A percentile compares a stretch with the other conserved stretches of the same genome.
These are phyloP conservation scores for Fusarium scirpi DNA, from an alignment of 2,329 filamentous ascomycete genomes.

Conservation along the genomic window DNA sequence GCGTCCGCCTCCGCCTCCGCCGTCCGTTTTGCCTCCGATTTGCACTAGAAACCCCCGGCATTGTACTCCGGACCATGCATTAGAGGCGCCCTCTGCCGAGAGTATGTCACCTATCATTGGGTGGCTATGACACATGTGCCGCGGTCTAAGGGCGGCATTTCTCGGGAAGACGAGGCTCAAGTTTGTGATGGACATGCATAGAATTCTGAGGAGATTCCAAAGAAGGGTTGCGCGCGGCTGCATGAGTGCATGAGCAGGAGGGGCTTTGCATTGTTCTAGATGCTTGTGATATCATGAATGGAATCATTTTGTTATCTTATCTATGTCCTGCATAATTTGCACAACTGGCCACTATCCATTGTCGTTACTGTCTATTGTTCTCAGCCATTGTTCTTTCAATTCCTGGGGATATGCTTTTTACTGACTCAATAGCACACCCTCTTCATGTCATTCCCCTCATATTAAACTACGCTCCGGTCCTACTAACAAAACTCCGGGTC, in stretches of 20 bases:
- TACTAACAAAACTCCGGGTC: not conserved
- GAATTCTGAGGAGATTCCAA: conserved; percentile 29
- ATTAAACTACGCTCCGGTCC: not conserved
- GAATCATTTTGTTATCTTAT: conserved; percentile 12
- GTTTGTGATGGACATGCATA: not conserved
- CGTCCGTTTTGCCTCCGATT: conserved; percentile 15
- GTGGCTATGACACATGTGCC: conserved; percentile 9
- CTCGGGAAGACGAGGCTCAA: conserved; percentile 41
- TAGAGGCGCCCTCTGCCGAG: conserved; percentile 22
- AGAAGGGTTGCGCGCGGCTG: not conserved
- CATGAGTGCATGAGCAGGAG: conserved; percentile 13
- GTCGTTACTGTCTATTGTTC: too few species aligned
- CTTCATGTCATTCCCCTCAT: not conserved
- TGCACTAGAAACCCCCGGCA: conserved; percentile 1
- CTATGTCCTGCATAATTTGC: not conserved
- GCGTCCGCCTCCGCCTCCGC: conserved; percentile 9
- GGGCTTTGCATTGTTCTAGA: conserved; percentile 19
- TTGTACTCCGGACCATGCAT: conserved; percentile 26
- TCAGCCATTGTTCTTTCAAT: not conserved
- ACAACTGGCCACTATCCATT: not conserved
- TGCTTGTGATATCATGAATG: conserved; percentile 26
- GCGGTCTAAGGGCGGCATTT: conserved; percentile 34
- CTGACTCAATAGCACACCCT: not conserved
- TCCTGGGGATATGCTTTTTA: not conserved
- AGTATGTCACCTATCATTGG: conserved; percentile 6